These are phyloP conservation scores for Orbilia javanica DNA, from an alignment of 2,329 filamentous ascomycete genomes.

Conservation along the genomic window DNA sequence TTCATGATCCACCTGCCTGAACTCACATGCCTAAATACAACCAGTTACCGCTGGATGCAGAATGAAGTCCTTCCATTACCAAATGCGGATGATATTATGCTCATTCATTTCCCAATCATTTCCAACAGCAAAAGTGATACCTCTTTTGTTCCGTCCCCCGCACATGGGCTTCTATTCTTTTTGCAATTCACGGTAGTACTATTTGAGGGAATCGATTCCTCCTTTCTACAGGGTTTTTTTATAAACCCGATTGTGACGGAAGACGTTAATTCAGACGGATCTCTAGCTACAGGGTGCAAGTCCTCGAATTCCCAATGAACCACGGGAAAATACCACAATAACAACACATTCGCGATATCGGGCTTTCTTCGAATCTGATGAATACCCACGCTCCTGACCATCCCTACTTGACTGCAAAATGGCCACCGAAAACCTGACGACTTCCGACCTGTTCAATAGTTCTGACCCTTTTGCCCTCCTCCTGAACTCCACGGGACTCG, in stretches of 20 bases:
- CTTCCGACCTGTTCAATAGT: constrained; percentile 66
- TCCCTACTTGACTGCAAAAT: background rate
- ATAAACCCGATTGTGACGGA: too few species aligned
- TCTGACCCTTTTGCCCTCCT: constrained; percentile 27
- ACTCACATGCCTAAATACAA: background rate
- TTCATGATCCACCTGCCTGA: constrained; percentile 14
- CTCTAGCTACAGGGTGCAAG: too few species aligned
- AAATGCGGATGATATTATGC: constrained; percentile 56
- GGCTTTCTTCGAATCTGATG: background rate
- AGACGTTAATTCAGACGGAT: too few species aligned
- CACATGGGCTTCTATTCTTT: background rate
- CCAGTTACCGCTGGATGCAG: constrained; percentile 34
- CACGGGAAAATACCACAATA: constrained; percentile 25
- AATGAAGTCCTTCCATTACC: constrained; percentile 37
- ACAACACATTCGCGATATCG: constrained; percentile 7
- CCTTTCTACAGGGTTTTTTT: background rate
- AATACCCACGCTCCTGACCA: constrained; percentile 2
- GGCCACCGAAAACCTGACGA: constrained; percentile 21
- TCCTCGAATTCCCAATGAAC: background rate
- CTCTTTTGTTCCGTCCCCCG: background rate
- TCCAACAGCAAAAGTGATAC: background rate
- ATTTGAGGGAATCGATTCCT: background rate
- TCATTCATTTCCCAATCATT: constrained; percentile 41
- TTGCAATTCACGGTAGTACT: background rate
- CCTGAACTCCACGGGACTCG: constrained; percentile 40